Percentiles rank a stretch among this genome's conserved stretches.
phyloP scores from a whole-genome alignment of 306 rosid genomes.

The Cucurbita pepo region DNA sequence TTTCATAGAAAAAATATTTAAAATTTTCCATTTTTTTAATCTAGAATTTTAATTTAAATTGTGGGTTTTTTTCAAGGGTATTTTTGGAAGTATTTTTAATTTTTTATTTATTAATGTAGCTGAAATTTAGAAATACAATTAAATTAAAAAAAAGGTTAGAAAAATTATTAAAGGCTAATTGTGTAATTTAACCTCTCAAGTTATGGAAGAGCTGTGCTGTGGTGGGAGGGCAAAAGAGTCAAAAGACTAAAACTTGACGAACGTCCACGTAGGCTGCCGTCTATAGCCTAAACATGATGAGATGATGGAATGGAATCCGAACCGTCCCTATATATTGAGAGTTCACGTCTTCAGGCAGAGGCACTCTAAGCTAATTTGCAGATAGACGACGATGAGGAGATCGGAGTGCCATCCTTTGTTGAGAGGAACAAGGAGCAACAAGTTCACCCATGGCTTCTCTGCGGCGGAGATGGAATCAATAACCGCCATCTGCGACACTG shows the following conservation, averaged over 20 bases:
- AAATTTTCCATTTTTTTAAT: too few species aligned
- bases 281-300: background rate
- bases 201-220: background rate
- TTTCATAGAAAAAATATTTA: too few species aligned
- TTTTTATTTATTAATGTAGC: too few species aligned
- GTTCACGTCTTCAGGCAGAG: background rate
- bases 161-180: too few species aligned
- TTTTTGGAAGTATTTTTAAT: too few species aligned
- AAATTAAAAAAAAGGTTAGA: too few species aligned
- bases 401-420: conserved; percentile 47
- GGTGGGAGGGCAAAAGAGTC: background rate
- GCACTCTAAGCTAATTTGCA: background rate
- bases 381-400: conserved; percentile 10
- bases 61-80: too few species aligned
- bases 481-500: conserved; percentile 45
- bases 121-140: too few species aligned
- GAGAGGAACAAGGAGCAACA: conserved; percentile 27
- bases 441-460: conserved; percentile 39
- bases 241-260: background rate
- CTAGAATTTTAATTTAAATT: too few species aligned
- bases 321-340: background rate
- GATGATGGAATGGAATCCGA: background rate
- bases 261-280: background rate
- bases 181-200: too few species aligned
- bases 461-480: conserved; percentile 42